These are phyloP conservation scores for Exserohilum rostratum DNA, from an alignment of 2,329 filamentous ascomycete genomes.

Conservation along the genomic window DNA sequence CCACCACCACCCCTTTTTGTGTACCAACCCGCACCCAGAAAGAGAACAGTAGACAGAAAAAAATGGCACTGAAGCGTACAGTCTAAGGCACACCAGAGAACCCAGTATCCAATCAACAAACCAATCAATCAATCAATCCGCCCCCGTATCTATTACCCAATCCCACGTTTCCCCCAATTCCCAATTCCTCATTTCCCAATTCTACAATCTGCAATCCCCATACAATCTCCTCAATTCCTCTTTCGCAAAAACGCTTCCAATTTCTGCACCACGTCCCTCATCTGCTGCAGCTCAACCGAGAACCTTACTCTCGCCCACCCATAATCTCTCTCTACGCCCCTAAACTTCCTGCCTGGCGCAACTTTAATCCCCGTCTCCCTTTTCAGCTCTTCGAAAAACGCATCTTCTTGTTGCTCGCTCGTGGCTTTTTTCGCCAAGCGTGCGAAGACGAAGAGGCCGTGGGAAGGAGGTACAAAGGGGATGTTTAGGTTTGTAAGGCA, in stretches of 20 bases:
- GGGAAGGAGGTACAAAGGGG: constrained; percentile 29
- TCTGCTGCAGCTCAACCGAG: constrained; percentile 22
- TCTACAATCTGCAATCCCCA: background rate
- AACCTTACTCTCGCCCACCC: constrained; percentile 41
- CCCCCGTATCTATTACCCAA: background rate
- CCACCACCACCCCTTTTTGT: no score
- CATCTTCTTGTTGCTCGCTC: constrained; percentile 24
- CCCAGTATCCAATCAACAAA: no score
- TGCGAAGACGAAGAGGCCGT: constrained; percentile 40
- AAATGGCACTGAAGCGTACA: no score
- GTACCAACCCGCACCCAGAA: no score
- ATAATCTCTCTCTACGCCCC: constrained; percentile 34
- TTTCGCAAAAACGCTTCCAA: constrained; percentile 12
- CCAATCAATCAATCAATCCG: no score
- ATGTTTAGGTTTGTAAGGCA: constrained; percentile 23
- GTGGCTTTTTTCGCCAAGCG: constrained; percentile 22
- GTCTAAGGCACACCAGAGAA: no score
- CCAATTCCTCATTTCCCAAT: background rate
- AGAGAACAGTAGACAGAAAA: no score
- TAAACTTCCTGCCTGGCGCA: constrained; percentile 24
- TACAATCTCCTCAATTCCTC: background rate
- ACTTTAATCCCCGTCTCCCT: constrained; percentile 18
- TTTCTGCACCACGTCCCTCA: constrained; percentile 6
- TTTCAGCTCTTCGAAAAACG: constrained; percentile 26
- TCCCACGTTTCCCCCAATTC: background rate